Percentiles rank a stretch among this genome's conserved stretches.
Evolutionary conservation across 2,329 filamentous ascomycete species (phyloP).

Genomic region (Fusarium musae): DNA sequence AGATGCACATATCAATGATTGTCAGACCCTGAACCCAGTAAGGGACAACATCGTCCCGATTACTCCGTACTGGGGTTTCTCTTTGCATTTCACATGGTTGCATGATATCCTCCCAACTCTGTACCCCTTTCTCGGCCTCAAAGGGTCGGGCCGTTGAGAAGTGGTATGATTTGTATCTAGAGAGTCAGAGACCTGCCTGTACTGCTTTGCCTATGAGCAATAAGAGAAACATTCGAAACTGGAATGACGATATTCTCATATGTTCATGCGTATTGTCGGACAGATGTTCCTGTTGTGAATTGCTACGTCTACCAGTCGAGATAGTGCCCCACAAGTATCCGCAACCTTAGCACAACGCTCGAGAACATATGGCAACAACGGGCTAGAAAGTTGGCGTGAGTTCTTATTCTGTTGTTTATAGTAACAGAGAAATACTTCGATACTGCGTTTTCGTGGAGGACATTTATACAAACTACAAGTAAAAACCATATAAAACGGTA

Average conservation of each 20-base stretch:
- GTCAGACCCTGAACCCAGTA: slow-evolving; percentile 12
- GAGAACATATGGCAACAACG: slow-evolving; percentile 4
- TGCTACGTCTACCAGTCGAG: background rate
- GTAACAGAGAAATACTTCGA: background rate
- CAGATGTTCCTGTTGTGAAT: slow-evolving; percentile 1
- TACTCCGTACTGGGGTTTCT: background rate
- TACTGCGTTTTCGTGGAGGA: background rate
- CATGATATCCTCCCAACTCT: slow-evolving; percentile 18
- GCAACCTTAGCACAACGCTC: background rate
- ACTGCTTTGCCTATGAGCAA: background rate
- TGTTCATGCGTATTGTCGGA: background rate
- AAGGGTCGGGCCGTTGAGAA: slow-evolving; percentile 34
- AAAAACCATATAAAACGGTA: background rate
- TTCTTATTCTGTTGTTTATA: slow-evolving; percentile 5
- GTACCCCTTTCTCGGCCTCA: slow-evolving; percentile 20
- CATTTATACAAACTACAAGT: background rate
- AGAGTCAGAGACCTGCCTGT: background rate
- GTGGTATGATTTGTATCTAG: slow-evolving; percentile 20
- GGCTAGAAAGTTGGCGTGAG: slow-evolving; percentile 1
- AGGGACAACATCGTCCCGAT: slow-evolving; percentile 12
- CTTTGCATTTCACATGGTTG: slow-evolving; percentile 6
- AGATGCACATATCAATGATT: background rate
- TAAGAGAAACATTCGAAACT: background rate
- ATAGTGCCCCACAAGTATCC: slow-evolving; percentile 13
- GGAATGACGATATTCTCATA: slow-evolving; percentile 10